Evolutionary conservation across 306 rosid genomes (phyloP).

Genomic region (Cucumis hystrix): DNA sequence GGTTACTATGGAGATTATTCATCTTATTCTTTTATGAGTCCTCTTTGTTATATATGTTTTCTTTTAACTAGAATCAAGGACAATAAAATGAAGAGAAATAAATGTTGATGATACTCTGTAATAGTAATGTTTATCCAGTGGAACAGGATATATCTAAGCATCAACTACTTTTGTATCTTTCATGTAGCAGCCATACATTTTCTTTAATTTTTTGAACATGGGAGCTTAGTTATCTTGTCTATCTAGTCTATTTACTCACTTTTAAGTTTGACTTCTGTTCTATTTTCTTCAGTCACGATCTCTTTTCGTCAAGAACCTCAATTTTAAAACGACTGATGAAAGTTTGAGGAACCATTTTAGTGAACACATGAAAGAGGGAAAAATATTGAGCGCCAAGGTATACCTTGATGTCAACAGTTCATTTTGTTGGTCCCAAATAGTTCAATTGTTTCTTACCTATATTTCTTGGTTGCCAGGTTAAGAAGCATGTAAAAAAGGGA

Average conservation of each 20-base stretch:
- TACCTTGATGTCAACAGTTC: constrained; percentile 1
- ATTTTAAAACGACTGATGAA: constrained; percentile 68
- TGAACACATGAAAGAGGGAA: constrained; percentile 56
- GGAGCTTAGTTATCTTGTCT: neutral
- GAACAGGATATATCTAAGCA: neutral
- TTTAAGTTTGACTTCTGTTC: constrained; percentile 4
- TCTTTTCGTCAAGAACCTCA: constrained; percentile 88
- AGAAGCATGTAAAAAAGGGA: constrained; percentile 77
- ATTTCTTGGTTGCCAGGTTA: constrained; percentile 38
- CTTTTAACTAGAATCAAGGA: too few relatives aligned
- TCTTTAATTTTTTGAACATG: neutral
- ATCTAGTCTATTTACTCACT: neutral
- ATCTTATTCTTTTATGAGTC: neutral
- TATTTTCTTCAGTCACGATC: constrained; percentile 59
- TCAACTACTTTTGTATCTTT: neutral
- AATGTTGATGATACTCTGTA: too few relatives aligned
- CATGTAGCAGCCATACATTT: neutral
- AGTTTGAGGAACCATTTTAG: constrained; percentile 54
- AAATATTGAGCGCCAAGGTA: constrained; percentile 66
- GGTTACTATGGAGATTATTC: neutral
- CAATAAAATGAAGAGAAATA: too few relatives aligned
- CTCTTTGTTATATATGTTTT: neutral
- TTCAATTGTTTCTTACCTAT: constrained; percentile 3
- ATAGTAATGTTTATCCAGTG: neutral
- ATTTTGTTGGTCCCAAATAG: neutral